Conservation (phyloP, 441 rosid species). For the Brassica hybrid region DNA sequence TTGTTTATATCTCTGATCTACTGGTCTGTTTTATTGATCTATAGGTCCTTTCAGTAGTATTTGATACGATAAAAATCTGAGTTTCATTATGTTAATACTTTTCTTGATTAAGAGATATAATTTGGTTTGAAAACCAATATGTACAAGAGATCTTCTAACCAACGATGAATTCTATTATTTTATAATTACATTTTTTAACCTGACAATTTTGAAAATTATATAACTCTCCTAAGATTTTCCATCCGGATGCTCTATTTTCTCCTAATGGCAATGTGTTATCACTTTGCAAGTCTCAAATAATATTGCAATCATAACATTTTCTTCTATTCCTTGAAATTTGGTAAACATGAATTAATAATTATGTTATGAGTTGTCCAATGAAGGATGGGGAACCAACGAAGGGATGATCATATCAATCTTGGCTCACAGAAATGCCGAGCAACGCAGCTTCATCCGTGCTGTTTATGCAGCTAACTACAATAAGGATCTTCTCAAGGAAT, state of each 20-base stretch:
- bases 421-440: constrained; percentile 60
- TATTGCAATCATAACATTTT: neutral
- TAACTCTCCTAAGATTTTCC: neutral
- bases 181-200: neutral
- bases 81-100: neutral
- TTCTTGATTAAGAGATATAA: neutral
- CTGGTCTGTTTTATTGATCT: neutral
- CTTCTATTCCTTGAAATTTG: neutral
- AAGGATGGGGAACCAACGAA: constrained; percentile 63
- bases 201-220: neutral
- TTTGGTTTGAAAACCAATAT: neutral
- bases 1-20: neutral
- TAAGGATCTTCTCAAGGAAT: constrained; percentile 37
- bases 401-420: constrained; percentile 54
- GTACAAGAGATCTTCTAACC: neutral
- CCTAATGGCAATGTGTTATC: neutral
- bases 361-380: neutral
- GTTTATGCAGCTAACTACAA: constrained; percentile 62
- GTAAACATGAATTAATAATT: neutral
- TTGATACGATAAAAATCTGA: neutral
- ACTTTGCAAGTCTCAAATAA: neutral
- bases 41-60: neutral
- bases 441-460: constrained; percentile 63
- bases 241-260: neutral
- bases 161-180: neutral